Conservation (phyloP, 495 filamentous ascomycete species). For the Hypoxylon lienhwacheense region DNA sequence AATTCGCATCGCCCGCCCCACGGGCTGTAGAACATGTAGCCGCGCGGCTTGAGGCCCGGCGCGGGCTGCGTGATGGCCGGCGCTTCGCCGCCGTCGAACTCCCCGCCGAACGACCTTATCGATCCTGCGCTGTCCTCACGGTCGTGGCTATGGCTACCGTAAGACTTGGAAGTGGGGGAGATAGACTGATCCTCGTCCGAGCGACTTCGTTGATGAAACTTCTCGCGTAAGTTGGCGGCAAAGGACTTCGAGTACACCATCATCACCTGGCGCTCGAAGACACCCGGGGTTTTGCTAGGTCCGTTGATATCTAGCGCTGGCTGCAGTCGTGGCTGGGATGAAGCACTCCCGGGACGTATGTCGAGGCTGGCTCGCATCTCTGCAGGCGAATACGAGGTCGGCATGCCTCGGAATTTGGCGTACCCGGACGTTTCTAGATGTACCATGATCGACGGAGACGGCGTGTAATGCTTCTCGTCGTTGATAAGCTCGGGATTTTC, state of each 20-base stretch:
- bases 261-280: slow-evolving; percentile 52
- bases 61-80: slow-evolving; percentile 48
- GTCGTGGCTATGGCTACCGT: too few species aligned
- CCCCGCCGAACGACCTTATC: slow-evolving; percentile 42
- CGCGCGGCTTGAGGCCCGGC: slow-evolving; percentile 49
- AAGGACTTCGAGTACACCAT: slow-evolving; percentile 55
- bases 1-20: slow-evolving; percentile 89
- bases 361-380: slow-evolving; percentile 37
- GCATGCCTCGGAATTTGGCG: slow-evolving; percentile 53
- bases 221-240: slow-evolving; percentile 45
- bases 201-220: slow-evolving; percentile 40
- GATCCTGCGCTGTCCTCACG: slow-evolving; percentile 43
- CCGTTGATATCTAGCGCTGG: not conserved
- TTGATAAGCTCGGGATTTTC: slow-evolving; percentile 64
- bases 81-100: slow-evolving; percentile 35
- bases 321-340: slow-evolving; percentile 31
- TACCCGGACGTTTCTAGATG: slow-evolving; percentile 52
- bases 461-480: slow-evolving; percentile 44
- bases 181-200: slow-evolving; percentile 17
- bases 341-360: slow-evolving; percentile 33
- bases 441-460: slow-evolving; percentile 47
- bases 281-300: slow-evolving; percentile 26
- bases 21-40: slow-evolving; percentile 73
- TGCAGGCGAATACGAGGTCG: slow-evolving; percentile 33
- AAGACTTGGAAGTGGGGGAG: slow-evolving; percentile 21